Base-by-base conservation (phyloP, 495 filamentous ascomycete species). In the Thermochaetoides thermophila region DNA sequence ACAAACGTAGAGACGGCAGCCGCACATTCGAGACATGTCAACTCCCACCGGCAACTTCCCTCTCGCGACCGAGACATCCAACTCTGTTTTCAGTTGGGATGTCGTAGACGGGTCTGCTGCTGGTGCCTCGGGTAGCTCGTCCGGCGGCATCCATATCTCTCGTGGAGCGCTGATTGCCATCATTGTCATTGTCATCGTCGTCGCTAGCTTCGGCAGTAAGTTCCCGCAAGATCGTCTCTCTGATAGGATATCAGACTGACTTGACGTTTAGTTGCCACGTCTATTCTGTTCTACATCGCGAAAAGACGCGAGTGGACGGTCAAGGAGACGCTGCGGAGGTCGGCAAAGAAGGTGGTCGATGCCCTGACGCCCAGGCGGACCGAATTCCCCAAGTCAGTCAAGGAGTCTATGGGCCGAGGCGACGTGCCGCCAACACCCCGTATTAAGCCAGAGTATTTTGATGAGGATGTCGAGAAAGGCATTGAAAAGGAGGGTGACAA, bases 111-210 rank as follows among this genome's bases (percentile, higher is more conserved):
- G 65, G 33, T 52, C 43, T 31, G 44, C 51, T 33, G 74, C 66
- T 11, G 75, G 74, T 17, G 73, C 73, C 10, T 53, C 62, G 17
- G 75, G 74, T 13, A 38, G 43, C 14, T 57, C 58, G 29, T 53
- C 55, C n/a, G 62, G 66, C 10, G 60, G 57, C 11, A 55, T 71
- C 40, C 52, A 50, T 17, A 44, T 80, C 20, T 75, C 72, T 6
- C 63, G 57, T 27, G 73, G 73, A 9, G 73, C 60, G 2, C 52
- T 80, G 34, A 61, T 71, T 26, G 74, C 72, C 12, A 74, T 80
- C 38, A 69, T 76, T 32, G 60, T 74, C 1, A 66, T 76, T 2
- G 71, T 74, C 14, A 62, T 65, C 3, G 38, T 68, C 15, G 68
- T 78, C 7, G 69, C 56, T 14, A 40, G 76, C 7, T 45, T 68